These are phyloP conservation scores for Urochloa ruziziensis DNA, from an alignment of 176 grass and related monocot species.

Conservation along the genomic window DNA sequence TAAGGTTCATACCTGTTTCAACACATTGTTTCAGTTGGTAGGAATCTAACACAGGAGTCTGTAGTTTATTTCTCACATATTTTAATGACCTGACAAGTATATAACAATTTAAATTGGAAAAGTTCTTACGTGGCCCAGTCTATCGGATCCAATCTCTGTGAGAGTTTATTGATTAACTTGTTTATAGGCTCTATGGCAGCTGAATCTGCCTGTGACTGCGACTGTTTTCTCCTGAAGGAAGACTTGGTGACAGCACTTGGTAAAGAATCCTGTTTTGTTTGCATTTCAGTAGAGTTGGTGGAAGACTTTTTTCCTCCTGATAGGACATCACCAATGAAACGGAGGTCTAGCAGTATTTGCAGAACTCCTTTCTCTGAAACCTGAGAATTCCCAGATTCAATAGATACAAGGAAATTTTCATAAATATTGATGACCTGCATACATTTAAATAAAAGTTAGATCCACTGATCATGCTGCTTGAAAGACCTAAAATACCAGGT, in stretches of 20 bases:
- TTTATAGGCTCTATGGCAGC: constrained; percentile 58
- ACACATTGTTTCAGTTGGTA: constrained; percentile 26
- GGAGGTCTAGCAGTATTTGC: constrained; percentile 87
- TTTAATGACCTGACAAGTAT: constrained; percentile 6
- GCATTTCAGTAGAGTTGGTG: constrained; percentile 39
- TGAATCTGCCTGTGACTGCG: constrained; percentile 55
- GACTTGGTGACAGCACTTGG: constrained; percentile 44
- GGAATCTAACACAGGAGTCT: neutral
- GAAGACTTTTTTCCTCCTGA: constrained; percentile 72
- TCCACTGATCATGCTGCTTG: constrained; percentile 21
- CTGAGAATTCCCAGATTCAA: constrained; percentile 58
- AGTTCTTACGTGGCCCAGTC: constrained; percentile 98
- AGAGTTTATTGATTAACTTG: constrained; percentile 71
- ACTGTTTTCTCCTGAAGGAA: constrained; percentile 79
- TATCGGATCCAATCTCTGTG: constrained; percentile 90
- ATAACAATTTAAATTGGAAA: constrained; percentile 24
- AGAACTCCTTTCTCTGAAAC: constrained; percentile 89
- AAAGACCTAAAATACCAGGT: neutral
- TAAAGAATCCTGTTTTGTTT: constrained; percentile 54
- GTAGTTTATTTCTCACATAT: constrained; percentile 6
- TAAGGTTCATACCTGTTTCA: constrained; percentile 94
- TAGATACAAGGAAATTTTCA: constrained; percentile 60
- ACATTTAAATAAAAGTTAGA: constrained; percentile 16
- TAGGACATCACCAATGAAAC: constrained; percentile 82
- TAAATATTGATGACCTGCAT: constrained; percentile 77